Evolutionary conservation across 768 basidiomycete genomes (phyloP).

Genomic region (Mycena pura): DNA sequence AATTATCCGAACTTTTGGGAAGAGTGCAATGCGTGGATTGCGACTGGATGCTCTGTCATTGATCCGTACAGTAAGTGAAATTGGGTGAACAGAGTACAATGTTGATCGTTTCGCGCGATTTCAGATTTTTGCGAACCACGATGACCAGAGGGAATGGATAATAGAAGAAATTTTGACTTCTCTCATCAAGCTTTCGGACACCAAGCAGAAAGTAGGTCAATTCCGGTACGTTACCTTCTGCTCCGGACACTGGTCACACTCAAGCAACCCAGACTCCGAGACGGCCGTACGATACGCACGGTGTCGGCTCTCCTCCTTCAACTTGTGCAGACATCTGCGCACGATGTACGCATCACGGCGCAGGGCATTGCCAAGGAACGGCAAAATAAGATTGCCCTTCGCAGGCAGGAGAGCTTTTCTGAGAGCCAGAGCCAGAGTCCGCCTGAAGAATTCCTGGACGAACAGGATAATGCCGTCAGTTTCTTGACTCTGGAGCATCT

Average conservation of each 20-base stretch:
- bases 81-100: background rate
- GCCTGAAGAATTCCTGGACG: slow-evolving; percentile 64
- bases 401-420: slow-evolving; percentile 65
- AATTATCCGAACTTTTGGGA: slow-evolving; percentile 73
- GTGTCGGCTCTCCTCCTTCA: slow-evolving; percentile 93
- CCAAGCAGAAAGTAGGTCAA: slow-evolving; percentile 88
- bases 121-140: slow-evolving; percentile 91
- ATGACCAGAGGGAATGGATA: slow-evolving; percentile 93
- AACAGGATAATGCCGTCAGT: slow-evolving; percentile 69
- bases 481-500: background rate
- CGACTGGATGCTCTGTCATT: slow-evolving; percentile 83
- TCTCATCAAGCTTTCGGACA: slow-evolving; percentile 87
- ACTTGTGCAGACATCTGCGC: slow-evolving; percentile 94
- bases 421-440: slow-evolving; percentile 48
- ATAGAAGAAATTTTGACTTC: slow-evolving; percentile 96
- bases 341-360: slow-evolving; percentile 81
- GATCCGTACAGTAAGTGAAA: slow-evolving; percentile 76
- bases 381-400: slow-evolving; percentile 65
- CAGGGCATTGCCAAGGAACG: slow-evolving; percentile 65
- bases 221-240: slow-evolving; percentile 65
- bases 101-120: background rate
- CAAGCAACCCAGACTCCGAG: slow-evolving; percentile 70
- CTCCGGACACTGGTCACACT: background rate
- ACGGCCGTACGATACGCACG: slow-evolving; percentile 91
- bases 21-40: slow-evolving; percentile 81